phyloP scores from a whole-genome alignment of 2,329 filamentous ascomycete species.

The Dothistroma pini region DNA sequence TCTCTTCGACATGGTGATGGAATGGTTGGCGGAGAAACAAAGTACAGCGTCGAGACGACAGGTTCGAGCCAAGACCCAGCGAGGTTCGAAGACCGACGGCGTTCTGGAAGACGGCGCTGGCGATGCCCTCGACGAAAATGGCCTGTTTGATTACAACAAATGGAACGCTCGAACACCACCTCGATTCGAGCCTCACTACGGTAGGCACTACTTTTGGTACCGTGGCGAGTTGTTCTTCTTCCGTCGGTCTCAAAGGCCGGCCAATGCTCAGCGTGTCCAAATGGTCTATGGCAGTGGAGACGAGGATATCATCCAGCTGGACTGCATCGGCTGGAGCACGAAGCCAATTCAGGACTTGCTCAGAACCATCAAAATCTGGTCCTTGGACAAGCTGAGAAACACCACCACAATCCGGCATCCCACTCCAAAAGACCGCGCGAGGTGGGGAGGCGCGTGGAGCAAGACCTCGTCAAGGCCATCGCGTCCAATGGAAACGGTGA shows the following conservation, averaged over 20 bases:
- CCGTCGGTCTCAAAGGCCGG: slow-evolving; percentile 36
- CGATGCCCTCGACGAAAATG: slow-evolving; percentile 38
- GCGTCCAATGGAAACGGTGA: slow-evolving; percentile 70
- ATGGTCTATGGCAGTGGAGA: slow-evolving; percentile 27
- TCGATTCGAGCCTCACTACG: slow-evolving; percentile 49
- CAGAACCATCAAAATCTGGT: slow-evolving; percentile 44
- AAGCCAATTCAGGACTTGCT: slow-evolving; percentile 49
- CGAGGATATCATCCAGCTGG: slow-evolving; percentile 44
- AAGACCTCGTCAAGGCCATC: slow-evolving; percentile 55
- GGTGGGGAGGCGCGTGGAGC: slow-evolving; percentile 40
- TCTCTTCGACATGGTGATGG: slow-evolving; percentile 42
- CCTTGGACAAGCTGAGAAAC: slow-evolving; percentile 40
- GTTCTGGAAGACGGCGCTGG: slow-evolving; percentile 35
- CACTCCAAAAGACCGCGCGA: slow-evolving; percentile 38
- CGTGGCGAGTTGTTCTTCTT: slow-evolving; percentile 44
- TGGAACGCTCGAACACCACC: slow-evolving; percentile 48
- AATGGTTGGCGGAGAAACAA: slow-evolving; percentile 43
- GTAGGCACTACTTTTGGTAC: slow-evolving; percentile 44
- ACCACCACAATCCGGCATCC: slow-evolving; percentile 48
- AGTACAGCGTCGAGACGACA: slow-evolving; percentile 36
- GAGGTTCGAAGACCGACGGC: slow-evolving; percentile 34
- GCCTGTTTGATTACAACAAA: slow-evolving; percentile 49
- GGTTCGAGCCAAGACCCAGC: slow-evolving; percentile 41
- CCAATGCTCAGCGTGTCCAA: slow-evolving; percentile 26
- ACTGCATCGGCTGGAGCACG: slow-evolving; percentile 47